Evolutionary conservation across 2,329 filamentous ascomycete genomes (phyloP), one percentile per base, ranked within the genome.

Genomic region (Torrubiella hemipterigena): DNA sequence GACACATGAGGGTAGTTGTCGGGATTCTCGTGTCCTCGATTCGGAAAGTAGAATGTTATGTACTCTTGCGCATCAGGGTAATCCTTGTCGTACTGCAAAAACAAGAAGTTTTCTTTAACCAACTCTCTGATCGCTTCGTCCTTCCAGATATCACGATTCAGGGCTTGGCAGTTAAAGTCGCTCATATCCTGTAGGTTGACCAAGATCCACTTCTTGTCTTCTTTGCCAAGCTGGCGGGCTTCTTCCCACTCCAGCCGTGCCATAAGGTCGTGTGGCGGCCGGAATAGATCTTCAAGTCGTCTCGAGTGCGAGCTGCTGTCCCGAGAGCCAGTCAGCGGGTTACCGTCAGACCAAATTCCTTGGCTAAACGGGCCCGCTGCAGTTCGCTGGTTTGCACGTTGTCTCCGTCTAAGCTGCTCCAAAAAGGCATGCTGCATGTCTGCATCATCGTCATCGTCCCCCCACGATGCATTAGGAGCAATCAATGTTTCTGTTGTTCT

Each of bases 61-160:
- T 93, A 98, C 42, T 85, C 77, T 41, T 74, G 66, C 1, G 83
- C 84, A 22, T 77, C 71, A 1, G 75, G 71, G 43, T 93, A 86
- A 41, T 85, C 77, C 56, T 93, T 94, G 43, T 79, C 76, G 59
- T 91, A 96, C 50, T 98, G 91, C 45, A 98, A 61, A 56, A 98
- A 98, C 43, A 98, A 71, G 52, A 98, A 98, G 58, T 93, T 87
- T 50, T 95, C 89, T 45, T 73, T 73, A 18, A 98, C 67, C 2
- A 93, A 73, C n/a, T 82, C 75, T 45, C 72, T 74, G 35, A 98
- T 75, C 3, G 77, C 69, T 13, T 71, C 56, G 44, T 95, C 81
- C 58, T 95, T 95, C 91, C 91, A 98, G 32, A 96, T 76, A 51
- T 98, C 91, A 27, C 91, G 73, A 51, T 98, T 98, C 13, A 98